Evolutionary conservation across 768 basidiomycete genomes (phyloP).

Genomic region (Scleroderma citrinum): DNA sequence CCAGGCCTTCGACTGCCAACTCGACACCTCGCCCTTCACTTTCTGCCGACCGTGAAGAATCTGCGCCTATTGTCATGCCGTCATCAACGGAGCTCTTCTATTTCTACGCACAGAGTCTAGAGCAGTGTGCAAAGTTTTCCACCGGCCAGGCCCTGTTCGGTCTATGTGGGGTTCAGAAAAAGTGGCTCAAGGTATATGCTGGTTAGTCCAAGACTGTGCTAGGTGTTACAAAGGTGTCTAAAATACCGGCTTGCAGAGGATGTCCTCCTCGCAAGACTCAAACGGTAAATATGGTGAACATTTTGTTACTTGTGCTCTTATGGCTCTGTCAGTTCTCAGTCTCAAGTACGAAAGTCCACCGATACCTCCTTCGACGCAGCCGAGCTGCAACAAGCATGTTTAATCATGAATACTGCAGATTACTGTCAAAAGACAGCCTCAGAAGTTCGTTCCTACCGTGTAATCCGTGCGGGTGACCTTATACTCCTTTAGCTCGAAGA

Average conservation of each 20-base stretch:
- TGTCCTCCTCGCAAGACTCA: conserved; percentile 67
- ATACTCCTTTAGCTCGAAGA: conserved; percentile 69
- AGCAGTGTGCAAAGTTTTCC: conserved; percentile 89
- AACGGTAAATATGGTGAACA: conserved; percentile 43
- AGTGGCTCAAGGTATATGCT: conserved; percentile 93
- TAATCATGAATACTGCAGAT: conserved; percentile 95
- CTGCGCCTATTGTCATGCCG: conserved; percentile 68
- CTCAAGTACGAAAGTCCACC: conserved; percentile 54
- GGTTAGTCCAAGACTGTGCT: conserved; percentile 39
- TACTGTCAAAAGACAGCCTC: conserved; percentile 91
- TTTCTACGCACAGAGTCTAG: conserved; percentile 92
- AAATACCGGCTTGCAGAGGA: conserved; percentile 56
- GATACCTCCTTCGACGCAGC: conserved; percentile 74
- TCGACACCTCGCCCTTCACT: conserved; percentile 33
- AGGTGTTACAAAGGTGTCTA: not conserved
- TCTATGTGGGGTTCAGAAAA: conserved; percentile 75
- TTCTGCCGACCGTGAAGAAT: conserved; percentile 37
- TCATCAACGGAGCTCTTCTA: conserved; percentile 97
- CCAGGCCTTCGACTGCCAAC: conserved; percentile 19
- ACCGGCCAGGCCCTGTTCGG: conserved; percentile 81
- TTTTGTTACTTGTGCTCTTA: not conserved
- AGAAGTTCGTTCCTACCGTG: conserved; percentile 47
- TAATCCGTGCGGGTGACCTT: conserved; percentile 1
- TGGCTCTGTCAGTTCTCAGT: conserved; percentile 32
- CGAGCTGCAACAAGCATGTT: conserved; percentile 76